phyloP scores from a whole-genome alignment of 495 filamentous ascomycete species.

The Aspergillus bridgeri region DNA sequence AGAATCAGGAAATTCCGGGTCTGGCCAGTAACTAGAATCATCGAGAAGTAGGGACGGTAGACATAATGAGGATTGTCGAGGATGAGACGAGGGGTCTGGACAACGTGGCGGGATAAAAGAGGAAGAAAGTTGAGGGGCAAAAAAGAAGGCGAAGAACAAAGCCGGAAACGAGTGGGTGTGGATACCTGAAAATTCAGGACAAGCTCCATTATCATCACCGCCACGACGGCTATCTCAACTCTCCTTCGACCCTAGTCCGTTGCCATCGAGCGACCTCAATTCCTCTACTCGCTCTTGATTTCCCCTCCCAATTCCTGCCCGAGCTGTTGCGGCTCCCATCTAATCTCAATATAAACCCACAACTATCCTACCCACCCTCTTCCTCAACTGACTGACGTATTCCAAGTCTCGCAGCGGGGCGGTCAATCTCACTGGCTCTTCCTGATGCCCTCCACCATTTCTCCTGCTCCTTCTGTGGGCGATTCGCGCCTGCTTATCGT shows the following conservation, averaged over 20 bases:
- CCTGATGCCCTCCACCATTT: background rate
- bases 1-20: background rate
- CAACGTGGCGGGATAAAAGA: background rate
- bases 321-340: background rate
- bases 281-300: background rate
- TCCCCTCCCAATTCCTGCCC: background rate
- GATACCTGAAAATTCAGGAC: background rate
- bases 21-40: background rate
- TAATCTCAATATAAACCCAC: background rate
- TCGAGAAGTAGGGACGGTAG: background rate
- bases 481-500: constrained; percentile 63
- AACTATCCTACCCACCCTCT: background rate
- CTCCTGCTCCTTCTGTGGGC: background rate
- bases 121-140: background rate
- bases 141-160: background rate
- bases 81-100: background rate
- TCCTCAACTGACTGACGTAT: background rate
- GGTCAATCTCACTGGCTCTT: background rate
- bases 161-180: background rate
- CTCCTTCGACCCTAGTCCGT: background rate
- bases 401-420: background rate
- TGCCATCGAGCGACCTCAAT: background rate
- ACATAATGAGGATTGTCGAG: background rate
- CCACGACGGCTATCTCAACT: background rate
- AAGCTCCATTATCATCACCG: background rate